Base-by-base conservation (phyloP, 1,284 basidiomycete genomes). In the Agroathelia rolfsii region DNA sequence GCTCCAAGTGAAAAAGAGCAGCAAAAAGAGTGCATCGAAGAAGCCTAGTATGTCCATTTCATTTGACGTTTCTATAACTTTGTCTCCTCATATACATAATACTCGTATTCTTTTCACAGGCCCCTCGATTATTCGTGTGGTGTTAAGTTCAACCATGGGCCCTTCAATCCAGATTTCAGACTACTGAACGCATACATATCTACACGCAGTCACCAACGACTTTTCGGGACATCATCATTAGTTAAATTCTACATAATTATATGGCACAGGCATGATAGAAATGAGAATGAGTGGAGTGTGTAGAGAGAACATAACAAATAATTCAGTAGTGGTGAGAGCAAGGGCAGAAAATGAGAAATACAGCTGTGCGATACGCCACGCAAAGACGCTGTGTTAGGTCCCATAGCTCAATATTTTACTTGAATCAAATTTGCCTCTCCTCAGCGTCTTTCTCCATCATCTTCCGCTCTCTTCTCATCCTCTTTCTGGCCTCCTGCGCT, bases 141-240 rank as follows among this genome's bases (percentile, higher is more conserved):
- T 87, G 43, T 66, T 95, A 35, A 89, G 84, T 56, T 87, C 89
- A 16, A 76, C 74, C 22, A 80, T 84, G 50, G 89, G 89, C 11
- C 90, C 90, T 13, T 81, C 83, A 12, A 87, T 94, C 51, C 73
- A 70, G 42, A 71, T 87, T 49, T 61, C 65, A 33, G 77, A 81
- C n/a, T n/a, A n/a, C n/a, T n/a, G n/a, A n/a, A n/a, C n/a, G n/a
- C n/a, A n/a, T n/a, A n/a, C n/a, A n/a, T n/a, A n/a, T n/a, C n/a
- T n/a, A n/a, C n/a, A n/a, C n/a, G n/a, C n/a, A n/a, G n/a, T n/a
- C n/a, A n/a, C n/a, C n/a, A n/a, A n/a, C n/a, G n/a, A n/a, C n/a
- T n/a, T n/a, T n/a, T n/a, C n/a, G n/a, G n/a, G n/a, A n/a, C n/a
- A n/a, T n/a, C n/a, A n/a, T n/a, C n/a, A n/a, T n/a, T n/a, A n/a